Percentiles rank a stretch among this genome's conserved stretches.
Evolutionary conservation across 495 filamentous ascomycete genomes (phyloP).

Genomic region (Rhypophila decipiens): DNA sequence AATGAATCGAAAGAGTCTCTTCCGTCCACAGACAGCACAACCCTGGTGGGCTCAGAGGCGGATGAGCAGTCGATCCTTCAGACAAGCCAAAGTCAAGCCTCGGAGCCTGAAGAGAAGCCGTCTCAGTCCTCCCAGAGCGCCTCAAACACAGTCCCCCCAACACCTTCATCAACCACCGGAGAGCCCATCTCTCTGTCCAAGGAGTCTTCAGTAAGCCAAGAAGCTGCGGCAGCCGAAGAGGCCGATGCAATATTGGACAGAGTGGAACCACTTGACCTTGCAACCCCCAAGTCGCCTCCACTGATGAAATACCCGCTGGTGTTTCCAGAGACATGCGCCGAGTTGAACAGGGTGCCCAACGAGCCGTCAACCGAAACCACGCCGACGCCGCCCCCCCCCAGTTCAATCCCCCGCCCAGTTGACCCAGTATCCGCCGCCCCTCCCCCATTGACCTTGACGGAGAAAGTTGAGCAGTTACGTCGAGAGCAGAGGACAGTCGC

Average conservation of each 20-base stretch:
- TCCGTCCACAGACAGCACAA: constrained; percentile 54
- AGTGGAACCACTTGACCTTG: constrained; percentile 66
- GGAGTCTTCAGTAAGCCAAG: constrained; percentile 9
- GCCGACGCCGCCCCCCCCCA: not conserved
- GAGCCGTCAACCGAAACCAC: constrained; percentile 4
- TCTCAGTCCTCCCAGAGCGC: constrained; percentile 15
- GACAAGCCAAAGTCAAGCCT: constrained; percentile 20
- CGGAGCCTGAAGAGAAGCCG: constrained; percentile 23
- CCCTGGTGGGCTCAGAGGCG: constrained; percentile 32
- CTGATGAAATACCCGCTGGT: constrained; percentile 8
- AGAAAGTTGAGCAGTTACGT: constrained; percentile 46
- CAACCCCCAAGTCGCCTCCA: constrained; percentile 40
- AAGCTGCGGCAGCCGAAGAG: constrained; percentile 5
- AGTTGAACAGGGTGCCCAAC: constrained; percentile 5
- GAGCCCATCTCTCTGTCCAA: constrained; percentile 9
- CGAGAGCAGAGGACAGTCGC: constrained; percentile 31
- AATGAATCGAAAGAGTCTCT: constrained; percentile 70
- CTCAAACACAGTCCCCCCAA: constrained; percentile 7
- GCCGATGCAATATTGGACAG: constrained; percentile 39
- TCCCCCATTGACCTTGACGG: constrained; percentile 28
- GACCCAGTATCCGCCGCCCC: not conserved
- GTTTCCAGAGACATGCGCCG: constrained; percentile 5
- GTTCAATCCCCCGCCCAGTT: not conserved
- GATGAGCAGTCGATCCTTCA: constrained; percentile 35
- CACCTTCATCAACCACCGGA: constrained; percentile 19